Base-by-base conservation (phyloP, 2,329 filamentous ascomycete species). In the Neopestalotiopsis sp. region DNA sequence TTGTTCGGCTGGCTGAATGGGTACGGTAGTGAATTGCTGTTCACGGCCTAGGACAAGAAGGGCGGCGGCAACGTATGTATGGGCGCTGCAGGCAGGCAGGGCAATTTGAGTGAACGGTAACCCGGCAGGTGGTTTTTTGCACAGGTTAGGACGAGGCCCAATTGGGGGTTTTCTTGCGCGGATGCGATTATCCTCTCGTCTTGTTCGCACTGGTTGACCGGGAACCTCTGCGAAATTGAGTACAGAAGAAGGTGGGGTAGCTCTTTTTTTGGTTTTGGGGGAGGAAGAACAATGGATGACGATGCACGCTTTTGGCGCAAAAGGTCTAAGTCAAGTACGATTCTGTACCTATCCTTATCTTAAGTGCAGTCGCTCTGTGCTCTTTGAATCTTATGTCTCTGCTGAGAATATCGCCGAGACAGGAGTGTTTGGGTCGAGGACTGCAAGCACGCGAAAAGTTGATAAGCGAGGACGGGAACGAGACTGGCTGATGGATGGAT, bases 171-270 rank as follows among this genome's bases (percentile, higher is more conserved):
- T 52, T n/a, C n/a, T n/a, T 49, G 42, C 45, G 45, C 45, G 45
- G 45, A 52, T 52, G 45, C 45, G 45, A 52, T 52, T 52, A 52
- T 52, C 45, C 45, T 52, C 20, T 52, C 17, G 45, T 52, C 45
- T 20, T 28, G 24, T 28, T 52, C 45, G 45, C 45, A n/a, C 45
- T 52, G 45, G 45, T 52, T n/a, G 45, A 49, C 45, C n/a, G 45
- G 45, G 45, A 52, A 52, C 45, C n/a, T 49, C n/a, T 52, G 45
- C 45, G 45, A 52, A 52, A 52, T 52, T 24, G 45, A 52, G 45
- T n/a, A 52, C 20, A 52, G 45, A 20, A 17, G 45, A 52, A 52
- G 45, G 45, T 52, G 45, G 45, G 45, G 45, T 52, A 52, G 45
- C 45, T 52, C n/a, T 38, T 38, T 38, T 38, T 38, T 10, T 52